Conservation (phyloP, 2,329 filamentous ascomycete genomes). For the Grosmannia clavigera region DNA sequence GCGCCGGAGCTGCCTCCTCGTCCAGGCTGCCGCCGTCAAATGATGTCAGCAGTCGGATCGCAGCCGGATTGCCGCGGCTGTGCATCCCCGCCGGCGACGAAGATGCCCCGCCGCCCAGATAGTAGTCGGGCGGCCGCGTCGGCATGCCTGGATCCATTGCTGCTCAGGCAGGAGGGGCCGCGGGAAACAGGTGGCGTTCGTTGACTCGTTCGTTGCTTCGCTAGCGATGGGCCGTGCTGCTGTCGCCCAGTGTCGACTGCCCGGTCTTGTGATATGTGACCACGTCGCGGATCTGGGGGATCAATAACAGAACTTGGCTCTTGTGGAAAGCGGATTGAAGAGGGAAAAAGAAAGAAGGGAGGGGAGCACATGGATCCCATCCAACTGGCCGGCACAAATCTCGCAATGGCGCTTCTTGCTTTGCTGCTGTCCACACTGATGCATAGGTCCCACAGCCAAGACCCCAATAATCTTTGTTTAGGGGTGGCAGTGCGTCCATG, state of each 20-base stretch:
- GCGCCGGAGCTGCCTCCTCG: slow-evolving; percentile 1
- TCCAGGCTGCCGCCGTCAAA: slow-evolving; percentile 27
- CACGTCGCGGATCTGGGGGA: background rate
- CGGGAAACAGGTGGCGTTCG: background rate
- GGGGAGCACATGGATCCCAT: background rate
- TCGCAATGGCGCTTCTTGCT: background rate
- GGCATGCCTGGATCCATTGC: slow-evolving; percentile 39
- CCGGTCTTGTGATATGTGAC: too few relatives aligned
- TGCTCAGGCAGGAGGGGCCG: background rate
- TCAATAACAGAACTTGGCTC: background rate
- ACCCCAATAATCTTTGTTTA: background rate
- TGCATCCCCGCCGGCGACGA: background rate
- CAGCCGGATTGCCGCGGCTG: slow-evolving; percentile 29
- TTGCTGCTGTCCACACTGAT: background rate
- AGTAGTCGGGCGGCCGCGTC: slow-evolving; percentile 41
- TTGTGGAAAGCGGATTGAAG: background rate
- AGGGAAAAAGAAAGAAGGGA: background rate
- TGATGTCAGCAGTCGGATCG: slow-evolving; percentile 49
- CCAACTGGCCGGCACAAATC: background rate
- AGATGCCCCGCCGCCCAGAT: slow-evolving; percentile 25
- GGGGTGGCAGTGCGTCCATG: background rate
- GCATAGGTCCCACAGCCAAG: background rate
- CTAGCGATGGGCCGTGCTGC: background rate
- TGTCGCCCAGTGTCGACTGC: background rate
- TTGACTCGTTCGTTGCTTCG: background rate